Evolutionary conservation across 2,329 filamentous ascomycete genomes (phyloP).

Genomic region (Nigrograna mackinnonii): DNA sequence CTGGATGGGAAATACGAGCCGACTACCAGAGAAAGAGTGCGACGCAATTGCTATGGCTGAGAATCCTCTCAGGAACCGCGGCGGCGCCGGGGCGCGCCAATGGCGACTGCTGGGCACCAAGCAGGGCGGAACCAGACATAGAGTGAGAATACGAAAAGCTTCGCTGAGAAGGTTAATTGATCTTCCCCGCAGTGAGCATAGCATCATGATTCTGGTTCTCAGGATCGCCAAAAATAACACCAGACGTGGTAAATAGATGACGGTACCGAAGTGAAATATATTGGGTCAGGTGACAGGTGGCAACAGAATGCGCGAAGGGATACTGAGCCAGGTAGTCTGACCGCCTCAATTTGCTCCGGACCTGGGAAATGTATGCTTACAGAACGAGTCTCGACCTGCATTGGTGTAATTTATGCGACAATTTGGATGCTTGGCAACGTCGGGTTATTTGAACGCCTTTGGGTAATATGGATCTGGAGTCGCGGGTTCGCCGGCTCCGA

Average conservation of each 20-base stretch:
- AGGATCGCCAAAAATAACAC: constrained; percentile 31
- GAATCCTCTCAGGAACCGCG: constrained; percentile 11
- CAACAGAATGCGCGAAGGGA: constrained; percentile 8
- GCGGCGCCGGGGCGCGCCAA: constrained; percentile 7
- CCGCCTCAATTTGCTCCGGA: constrained; percentile 15
- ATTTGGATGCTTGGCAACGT: constrained; percentile 26
- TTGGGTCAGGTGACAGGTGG: constrained; percentile 29
- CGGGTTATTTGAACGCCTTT: constrained; percentile 25
- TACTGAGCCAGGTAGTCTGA: constrained; percentile 5
- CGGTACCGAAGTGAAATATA: constrained; percentile 20
- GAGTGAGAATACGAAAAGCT: constrained; percentile 38
- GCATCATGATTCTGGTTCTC: constrained; percentile 10
- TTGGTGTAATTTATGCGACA: constrained; percentile 29
- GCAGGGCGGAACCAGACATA: too few species aligned
- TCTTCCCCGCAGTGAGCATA: constrained; percentile 17
- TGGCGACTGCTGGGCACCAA: constrained; percentile 11
- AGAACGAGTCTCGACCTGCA: constrained; percentile 37
- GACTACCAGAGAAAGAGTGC: constrained; percentile 9
- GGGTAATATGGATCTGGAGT: constrained; percentile 30
- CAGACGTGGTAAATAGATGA: constrained; percentile 20
- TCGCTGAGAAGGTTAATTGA: constrained; percentile 29
- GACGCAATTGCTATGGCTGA: constrained; percentile 3
- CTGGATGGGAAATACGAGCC: constrained; percentile 18
- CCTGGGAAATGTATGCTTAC: constrained; percentile 30
- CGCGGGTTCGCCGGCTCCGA: constrained; percentile 21